These are phyloP conservation scores for Myxozyma melibiosi DNA, from an alignment of 805 yeast species.

Conservation along the genomic window DNA sequence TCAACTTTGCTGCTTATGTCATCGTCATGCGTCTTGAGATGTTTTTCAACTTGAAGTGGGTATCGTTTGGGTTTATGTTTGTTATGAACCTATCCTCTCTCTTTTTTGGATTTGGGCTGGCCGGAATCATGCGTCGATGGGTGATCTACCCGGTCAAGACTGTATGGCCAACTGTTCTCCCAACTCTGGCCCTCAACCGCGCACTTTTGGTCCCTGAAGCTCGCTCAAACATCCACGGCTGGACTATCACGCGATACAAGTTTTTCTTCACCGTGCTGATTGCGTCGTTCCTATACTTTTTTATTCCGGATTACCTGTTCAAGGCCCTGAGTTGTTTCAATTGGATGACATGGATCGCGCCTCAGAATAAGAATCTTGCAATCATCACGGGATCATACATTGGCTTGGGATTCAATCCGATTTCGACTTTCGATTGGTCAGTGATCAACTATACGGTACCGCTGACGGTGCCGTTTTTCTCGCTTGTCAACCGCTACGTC, in stretches of 20 bases:
- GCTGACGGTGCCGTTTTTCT: conserved; percentile 52
- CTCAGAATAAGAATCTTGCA: conserved; percentile 54
- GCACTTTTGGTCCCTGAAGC: conserved; percentile 16
- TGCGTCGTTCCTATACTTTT: conserved; percentile 52
- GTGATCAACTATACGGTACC: conserved; percentile 22
- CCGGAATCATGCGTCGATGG: conserved; percentile 38
- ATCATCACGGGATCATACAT: conserved; percentile 62
- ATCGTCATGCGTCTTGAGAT: conserved; percentile 20
- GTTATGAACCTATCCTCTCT: conserved; percentile 57
- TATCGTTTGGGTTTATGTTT: no score
- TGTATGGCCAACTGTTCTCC: conserved; percentile 68
- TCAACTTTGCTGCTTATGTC: conserved; percentile 51
- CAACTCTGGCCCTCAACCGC: no score
- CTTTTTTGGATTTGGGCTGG: conserved; percentile 63
- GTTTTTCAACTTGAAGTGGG: conserved; percentile 40
- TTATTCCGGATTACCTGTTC: conserved; percentile 63
- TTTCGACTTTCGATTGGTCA: conserved; percentile 73
- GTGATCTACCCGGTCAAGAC: conserved; percentile 64
- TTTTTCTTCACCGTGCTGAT: conserved; percentile 51
- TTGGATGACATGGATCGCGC: conserved; percentile 66
- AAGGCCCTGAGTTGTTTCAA: conserved; percentile 58
- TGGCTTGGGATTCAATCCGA: conserved; percentile 68
- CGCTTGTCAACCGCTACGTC: conserved; percentile 45
- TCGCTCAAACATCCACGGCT: conserved; percentile 53
- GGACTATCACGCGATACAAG: conserved; percentile 55